Percentiles rank a stretch among this genome's conserved stretches.
Evolutionary conservation across 495 filamentous ascomycete genomes (phyloP).

Genomic region (Bathelium albidoporum): DNA sequence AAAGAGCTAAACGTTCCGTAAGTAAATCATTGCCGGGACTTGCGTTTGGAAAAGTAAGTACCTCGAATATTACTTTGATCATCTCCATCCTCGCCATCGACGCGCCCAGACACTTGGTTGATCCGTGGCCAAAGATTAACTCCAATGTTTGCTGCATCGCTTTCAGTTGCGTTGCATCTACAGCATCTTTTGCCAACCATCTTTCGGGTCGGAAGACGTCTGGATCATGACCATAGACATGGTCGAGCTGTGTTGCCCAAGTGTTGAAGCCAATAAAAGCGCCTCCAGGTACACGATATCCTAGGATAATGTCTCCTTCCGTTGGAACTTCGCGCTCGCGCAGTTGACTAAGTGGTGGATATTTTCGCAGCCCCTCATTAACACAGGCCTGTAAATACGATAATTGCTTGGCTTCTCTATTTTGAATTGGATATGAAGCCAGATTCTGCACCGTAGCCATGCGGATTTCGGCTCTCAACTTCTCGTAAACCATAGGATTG

Average conservation of each 20-base stretch:
- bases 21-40: neutral
- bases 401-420: slow-evolving; percentile 7
- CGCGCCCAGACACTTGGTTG: slow-evolving; percentile 10
- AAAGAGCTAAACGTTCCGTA: slow-evolving; percentile 5
- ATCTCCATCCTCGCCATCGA: slow-evolving; percentile 10
- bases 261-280: slow-evolving; percentile 12
- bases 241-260: neutral
- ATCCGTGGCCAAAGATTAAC: slow-evolving; percentile 15
- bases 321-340: slow-evolving; percentile 12
- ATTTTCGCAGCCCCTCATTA: slow-evolving; percentile 12
- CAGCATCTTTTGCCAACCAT: slow-evolving; percentile 15
- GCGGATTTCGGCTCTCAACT: slow-evolving; percentile 14
- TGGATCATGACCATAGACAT: slow-evolving; percentile 8
- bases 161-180: neutral
- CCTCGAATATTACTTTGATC: slow-evolving; percentile 16
- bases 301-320: slow-evolving; percentile 12
- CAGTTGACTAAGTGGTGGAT: slow-evolving; percentile 12
- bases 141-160: slow-evolving; percentile 14
- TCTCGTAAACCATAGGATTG: neutral
- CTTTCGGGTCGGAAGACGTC: slow-evolving; percentile 15
- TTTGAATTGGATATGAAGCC: slow-evolving; percentile 5
- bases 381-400: slow-evolving; percentile 21
- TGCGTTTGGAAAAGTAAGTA: slow-evolving; percentile 2
- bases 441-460: neutral
- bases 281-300: slow-evolving; percentile 12